Evolutionary conservation across 2,329 filamentous ascomycete species (phyloP).

Genomic region (Ophiosphaerella korrae): DNA sequence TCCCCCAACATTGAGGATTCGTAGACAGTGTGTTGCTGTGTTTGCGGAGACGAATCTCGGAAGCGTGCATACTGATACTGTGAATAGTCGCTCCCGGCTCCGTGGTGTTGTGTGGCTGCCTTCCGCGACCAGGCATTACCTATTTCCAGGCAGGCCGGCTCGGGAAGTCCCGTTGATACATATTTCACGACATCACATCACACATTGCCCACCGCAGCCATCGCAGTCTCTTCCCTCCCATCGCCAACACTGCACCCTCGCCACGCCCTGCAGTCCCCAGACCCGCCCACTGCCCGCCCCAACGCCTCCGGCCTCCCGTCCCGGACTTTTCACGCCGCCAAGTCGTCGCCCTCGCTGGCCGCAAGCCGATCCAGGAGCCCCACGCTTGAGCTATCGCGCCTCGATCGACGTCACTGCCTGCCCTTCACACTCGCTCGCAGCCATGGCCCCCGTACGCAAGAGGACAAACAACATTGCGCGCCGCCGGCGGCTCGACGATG

Average conservation of each 20-base stretch:
- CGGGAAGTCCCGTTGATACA: constrained; percentile 31
- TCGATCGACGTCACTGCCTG: constrained; percentile 11
- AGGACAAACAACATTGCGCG: constrained; percentile 43
- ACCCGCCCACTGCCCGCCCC: constrained; percentile 18
- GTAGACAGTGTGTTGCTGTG: too few relatives aligned
- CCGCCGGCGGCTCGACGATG: constrained; percentile 48
- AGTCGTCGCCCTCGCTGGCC: constrained; percentile 25
- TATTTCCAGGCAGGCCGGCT: constrained; percentile 11
- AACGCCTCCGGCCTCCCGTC: constrained; percentile 13
- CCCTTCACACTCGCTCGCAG: constrained; percentile 15
- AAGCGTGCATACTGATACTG: neutral
- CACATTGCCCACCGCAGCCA: constrained; percentile 18
- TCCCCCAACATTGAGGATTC: too few relatives aligned
- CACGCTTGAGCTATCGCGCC: constrained; percentile 24
- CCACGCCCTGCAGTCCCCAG: constrained; percentile 17
- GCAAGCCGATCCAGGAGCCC: constrained; percentile 27
- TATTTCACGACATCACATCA: constrained; percentile 47
- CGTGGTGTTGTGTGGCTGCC: constrained; percentile 11
- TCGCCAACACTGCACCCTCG: constrained; percentile 30
- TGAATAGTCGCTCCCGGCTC: constrained; percentile 4
- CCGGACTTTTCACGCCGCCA: constrained; percentile 29
- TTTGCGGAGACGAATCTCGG: neutral
- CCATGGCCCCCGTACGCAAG: constrained; percentile 46
- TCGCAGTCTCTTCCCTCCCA: constrained; percentile 21
- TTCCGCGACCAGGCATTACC: constrained; percentile 23